Percentiles rank a stretch among this genome's conserved stretches.
Evolutionary conservation across 768 basidiomycete species (phyloP).

Genomic region (Sistotremastrum niveocremeum): DNA sequence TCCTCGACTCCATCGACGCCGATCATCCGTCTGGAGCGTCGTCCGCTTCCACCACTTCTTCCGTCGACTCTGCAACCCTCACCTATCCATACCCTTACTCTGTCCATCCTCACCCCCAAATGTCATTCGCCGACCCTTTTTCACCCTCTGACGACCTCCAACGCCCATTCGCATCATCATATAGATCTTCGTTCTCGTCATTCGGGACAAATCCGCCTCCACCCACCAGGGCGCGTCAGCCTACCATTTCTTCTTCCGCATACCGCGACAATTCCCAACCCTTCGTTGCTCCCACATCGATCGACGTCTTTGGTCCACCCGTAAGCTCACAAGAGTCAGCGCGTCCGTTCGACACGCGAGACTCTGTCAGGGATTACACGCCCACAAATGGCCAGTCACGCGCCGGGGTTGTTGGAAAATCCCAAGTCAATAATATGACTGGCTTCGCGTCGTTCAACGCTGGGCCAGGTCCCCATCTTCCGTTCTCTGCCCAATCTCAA

Average conservation of each 20-base stretch:
- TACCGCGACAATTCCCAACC: conserved; percentile 1
- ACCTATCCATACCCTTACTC: conserved; percentile 34
- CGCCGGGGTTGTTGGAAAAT: not conserved
- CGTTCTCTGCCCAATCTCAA: conserved; percentile 5
- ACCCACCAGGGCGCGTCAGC: not conserved
- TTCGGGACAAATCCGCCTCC: conserved; percentile 15
- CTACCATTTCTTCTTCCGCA: not conserved
- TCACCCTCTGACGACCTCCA: not conserved
- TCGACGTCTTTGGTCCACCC: conserved; percentile 5
- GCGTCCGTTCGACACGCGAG: not conserved
- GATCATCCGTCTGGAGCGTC: conserved; percentile 33
- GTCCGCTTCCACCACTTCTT: conserved; percentile 39
- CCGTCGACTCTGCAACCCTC: conserved; percentile 38
- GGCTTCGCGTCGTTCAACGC: conserved; percentile 5
- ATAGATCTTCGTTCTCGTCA: conserved; percentile 21
- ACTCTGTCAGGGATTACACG: not conserved
- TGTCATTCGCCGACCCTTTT: conserved; percentile 19
- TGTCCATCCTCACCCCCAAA: conserved; percentile 39
- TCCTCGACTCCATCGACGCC: conserved; percentile 71
- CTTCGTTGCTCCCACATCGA: conserved; percentile 1
- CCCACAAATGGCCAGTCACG: not conserved
- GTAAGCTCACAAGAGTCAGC: not conserved
- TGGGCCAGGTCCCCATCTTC: conserved; percentile 41
- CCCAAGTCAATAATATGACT: not conserved
- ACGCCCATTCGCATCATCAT: conserved; percentile 16